Evolutionary conservation across 2,329 filamentous ascomycete genomes (phyloP).

Genomic region (Paraconiothyrium brasiliense): DNA sequence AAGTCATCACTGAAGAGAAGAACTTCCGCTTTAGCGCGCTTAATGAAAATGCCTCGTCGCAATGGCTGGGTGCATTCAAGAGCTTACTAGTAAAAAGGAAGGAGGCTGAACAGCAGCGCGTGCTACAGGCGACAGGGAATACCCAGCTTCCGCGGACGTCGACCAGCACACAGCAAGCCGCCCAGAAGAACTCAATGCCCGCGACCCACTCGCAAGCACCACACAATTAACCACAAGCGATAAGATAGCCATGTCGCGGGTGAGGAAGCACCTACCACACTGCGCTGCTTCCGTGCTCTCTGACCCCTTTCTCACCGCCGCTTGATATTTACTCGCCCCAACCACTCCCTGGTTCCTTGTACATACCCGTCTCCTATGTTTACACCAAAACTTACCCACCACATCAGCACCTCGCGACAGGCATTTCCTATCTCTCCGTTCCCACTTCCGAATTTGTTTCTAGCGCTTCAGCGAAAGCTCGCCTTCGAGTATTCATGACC

Average conservation of each 20-base stretch:
- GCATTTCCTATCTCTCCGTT: neutral
- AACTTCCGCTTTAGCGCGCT: constrained; percentile 65
- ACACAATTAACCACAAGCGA: neutral
- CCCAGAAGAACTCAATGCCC: constrained; percentile 2
- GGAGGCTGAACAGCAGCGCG: constrained; percentile 54
- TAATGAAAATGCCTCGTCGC: constrained; percentile 83
- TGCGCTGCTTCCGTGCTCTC: neutral
- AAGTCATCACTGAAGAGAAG: constrained; percentile 91
- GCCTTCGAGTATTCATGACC: constrained; percentile 8
- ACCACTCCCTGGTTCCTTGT: constrained; percentile 16
- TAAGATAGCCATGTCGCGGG: constrained; percentile 6
- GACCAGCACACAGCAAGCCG: constrained; percentile 10
- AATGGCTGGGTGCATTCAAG: constrained; percentile 90
- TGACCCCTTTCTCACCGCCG: neutral
- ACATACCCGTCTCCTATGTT: constrained; percentile 20
- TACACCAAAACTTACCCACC: neutral
- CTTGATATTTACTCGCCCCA: constrained; percentile 2
- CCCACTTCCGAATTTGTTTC: neutral
- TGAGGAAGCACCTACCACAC: neutral
- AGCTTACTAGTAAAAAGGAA: constrained; percentile 78
- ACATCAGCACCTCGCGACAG: constrained; percentile 7
- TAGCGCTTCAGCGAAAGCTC: constrained; percentile 6
- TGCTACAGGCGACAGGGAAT: constrained; percentile 25
- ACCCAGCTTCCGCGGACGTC: constrained; percentile 21
- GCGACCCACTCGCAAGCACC: constrained; percentile 1